Evolutionary conservation across 2,329 filamentous ascomycete species (phyloP).

Genomic region (Monosporascus sp.): DNA sequence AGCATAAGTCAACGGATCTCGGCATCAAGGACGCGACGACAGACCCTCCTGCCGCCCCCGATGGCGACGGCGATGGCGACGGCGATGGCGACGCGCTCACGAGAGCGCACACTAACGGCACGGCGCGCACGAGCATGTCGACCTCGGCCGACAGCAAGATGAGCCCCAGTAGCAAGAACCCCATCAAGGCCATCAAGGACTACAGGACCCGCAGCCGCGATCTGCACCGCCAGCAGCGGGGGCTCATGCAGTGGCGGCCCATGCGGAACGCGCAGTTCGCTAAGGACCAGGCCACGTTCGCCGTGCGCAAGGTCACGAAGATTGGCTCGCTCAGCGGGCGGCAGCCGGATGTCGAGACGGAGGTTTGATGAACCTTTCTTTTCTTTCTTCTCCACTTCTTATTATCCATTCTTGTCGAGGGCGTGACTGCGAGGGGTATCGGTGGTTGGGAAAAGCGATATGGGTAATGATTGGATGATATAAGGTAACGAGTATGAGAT

Average conservation of each 20-base stretch:
- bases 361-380: conserved; percentile 31
- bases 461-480: no score
- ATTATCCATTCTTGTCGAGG: no score
- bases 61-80: conserved; percentile 3
- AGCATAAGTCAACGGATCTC: conserved; percentile 21
- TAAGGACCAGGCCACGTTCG: conserved; percentile 80
- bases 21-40: conserved; percentile 34
- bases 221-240: conserved; percentile 79
- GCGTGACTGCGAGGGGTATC: no score
- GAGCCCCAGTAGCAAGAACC: conserved; percentile 41
- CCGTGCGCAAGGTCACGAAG: conserved; percentile 68
- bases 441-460: no score
- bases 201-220: conserved; percentile 65
- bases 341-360: conserved; percentile 84
- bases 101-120: conserved; percentile 11
- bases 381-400: no score
- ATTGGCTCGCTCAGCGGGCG: conserved; percentile 73
- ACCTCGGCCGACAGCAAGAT: conserved; percentile 8
- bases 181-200: conserved; percentile 53
- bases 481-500: no score
- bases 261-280: conserved; percentile 81
- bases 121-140: neutral
- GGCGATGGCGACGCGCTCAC: conserved; percentile 16
- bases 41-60: conserved; percentile 4
- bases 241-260: conserved; percentile 92